A percentile compares a stretch with the other conserved stretches of the same genome.
Conservation (phyloP, 495 filamentous ascomycete genomes). For the Podospora anserina region DNA sequence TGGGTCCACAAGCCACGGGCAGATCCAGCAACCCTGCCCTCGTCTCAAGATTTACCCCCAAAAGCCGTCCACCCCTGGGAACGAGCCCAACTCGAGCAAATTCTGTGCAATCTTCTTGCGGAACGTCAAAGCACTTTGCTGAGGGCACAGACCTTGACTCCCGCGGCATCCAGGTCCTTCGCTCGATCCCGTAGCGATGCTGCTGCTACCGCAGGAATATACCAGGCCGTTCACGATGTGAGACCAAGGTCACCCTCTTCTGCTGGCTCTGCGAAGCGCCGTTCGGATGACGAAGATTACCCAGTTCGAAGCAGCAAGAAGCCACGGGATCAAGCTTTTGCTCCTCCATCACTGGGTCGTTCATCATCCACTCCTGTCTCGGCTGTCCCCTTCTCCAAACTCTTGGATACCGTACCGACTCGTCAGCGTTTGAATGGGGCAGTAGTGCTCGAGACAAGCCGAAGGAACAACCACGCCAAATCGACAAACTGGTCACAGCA, state of each 20-base stretch:
- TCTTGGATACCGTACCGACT: constrained; percentile 3
- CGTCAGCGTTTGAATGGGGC: not conserved
- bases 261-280: not conserved
- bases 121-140: not conserved
- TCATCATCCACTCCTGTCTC: not conserved
- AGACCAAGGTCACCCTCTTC: not conserved
- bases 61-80: constrained; percentile 18
- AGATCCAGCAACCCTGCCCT: constrained; percentile 17
- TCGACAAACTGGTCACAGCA: not conserved
- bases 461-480: not conserved
- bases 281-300: not conserved
- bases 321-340: not conserved
- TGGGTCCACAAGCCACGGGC: constrained; percentile 25
- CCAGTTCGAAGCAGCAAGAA: not conserved
- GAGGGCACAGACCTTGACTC: not conserved
- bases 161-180: not conserved
- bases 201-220: not conserved
- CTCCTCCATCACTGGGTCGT: not conserved
- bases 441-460: not conserved
- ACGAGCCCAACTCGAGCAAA: constrained; percentile 19
- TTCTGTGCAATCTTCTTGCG: constrained; percentile 17
- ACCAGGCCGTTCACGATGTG: not conserved
- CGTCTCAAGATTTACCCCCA: constrained; percentile 1
- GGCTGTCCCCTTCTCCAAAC: not conserved
- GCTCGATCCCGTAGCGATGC: not conserved